phyloP scores from a whole-genome alignment of 106 monocot genomes.

The Gastrodia elata region DNA sequence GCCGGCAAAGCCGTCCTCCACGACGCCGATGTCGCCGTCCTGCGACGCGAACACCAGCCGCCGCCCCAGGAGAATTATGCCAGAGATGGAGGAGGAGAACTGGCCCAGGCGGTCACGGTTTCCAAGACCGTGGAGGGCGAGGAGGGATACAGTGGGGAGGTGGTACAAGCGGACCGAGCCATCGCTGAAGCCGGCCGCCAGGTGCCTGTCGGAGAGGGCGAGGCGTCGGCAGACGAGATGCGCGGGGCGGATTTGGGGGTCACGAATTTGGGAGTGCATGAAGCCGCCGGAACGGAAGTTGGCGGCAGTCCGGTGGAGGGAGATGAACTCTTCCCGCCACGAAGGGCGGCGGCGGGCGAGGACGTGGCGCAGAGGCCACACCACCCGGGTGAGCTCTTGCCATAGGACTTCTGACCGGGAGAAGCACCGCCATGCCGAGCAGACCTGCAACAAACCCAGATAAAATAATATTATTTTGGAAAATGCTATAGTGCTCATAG shows the following conservation, averaged over 20 bases:
- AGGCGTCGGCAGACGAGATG: constrained; percentile 30
- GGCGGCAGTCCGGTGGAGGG: constrained; percentile 29
- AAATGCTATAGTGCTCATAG: too few relatives aligned
- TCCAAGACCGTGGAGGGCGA: constrained; percentile 17
- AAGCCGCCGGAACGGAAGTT: constrained; percentile 29
- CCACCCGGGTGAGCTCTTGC: constrained; percentile 25
- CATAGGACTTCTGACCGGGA: constrained; percentile 41
- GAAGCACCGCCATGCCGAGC: constrained; percentile 31
- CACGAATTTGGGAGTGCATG: constrained; percentile 9
- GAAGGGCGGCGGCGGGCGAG: constrained; percentile 12
- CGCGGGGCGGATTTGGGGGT: neutral
- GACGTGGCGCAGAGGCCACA: constrained; percentile 20
- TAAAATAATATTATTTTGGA: too few relatives aligned
- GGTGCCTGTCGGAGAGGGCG: constrained; percentile 29
- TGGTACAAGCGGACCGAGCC: constrained; percentile 40
- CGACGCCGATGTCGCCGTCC: constrained; percentile 17
- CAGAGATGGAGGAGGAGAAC: constrained; percentile 41
- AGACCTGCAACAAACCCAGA: constrained; percentile 22
- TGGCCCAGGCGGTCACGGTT: constrained; percentile 34
- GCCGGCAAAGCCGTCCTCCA: constrained; percentile 11
- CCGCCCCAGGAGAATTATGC: constrained; percentile 17
- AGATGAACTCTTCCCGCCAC: constrained; percentile 37
- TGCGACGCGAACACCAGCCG: constrained; percentile 37
- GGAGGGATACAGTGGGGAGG: constrained; percentile 14
- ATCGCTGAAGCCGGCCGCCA: constrained; percentile 44